These are phyloP conservation scores for Naegleria fowleri DNA, from an alignment of 208 protist species.

Conservation along the genomic window DNA sequence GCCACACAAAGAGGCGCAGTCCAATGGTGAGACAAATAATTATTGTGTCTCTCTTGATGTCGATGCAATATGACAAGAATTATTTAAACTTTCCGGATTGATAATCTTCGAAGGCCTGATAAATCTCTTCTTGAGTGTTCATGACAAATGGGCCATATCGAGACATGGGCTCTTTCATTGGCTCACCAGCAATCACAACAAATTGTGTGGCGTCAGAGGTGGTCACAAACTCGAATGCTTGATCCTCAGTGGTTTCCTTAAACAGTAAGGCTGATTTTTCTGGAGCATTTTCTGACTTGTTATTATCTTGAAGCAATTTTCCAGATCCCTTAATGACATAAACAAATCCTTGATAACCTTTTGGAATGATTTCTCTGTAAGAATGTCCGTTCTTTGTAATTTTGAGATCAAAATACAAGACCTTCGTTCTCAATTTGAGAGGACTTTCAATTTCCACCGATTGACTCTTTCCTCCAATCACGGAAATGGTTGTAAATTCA, in stretches of 20 bases:
- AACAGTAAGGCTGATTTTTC: neutral
- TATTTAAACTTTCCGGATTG: slow-evolving; percentile 37
- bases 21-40: too few relatives aligned
- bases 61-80: too few relatives aligned
- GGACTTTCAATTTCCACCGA: neutral
- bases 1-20: too few relatives aligned
- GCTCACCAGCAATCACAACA: slow-evolving; percentile 49
- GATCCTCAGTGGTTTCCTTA: neutral
- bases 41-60: too few relatives aligned
- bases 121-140: slow-evolving; percentile 78
- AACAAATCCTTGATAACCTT: slow-evolving; percentile 29
- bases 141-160: slow-evolving; percentile 86
- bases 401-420: neutral
- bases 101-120: slow-evolving; percentile 72
- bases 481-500: neutral
- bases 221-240: slow-evolving; percentile 24
- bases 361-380: slow-evolving; percentile 43
- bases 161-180: slow-evolving; percentile 68
- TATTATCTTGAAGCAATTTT: neutral
- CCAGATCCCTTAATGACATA: slow-evolving; percentile 7
- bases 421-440: neutral
- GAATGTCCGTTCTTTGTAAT: neutral
- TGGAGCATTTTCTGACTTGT: neutral
- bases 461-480: neutral
- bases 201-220: slow-evolving; percentile 33